Conservation (phyloP, 2,329 filamentous ascomycete genomes). For the Aspergillus awamori region DNA sequence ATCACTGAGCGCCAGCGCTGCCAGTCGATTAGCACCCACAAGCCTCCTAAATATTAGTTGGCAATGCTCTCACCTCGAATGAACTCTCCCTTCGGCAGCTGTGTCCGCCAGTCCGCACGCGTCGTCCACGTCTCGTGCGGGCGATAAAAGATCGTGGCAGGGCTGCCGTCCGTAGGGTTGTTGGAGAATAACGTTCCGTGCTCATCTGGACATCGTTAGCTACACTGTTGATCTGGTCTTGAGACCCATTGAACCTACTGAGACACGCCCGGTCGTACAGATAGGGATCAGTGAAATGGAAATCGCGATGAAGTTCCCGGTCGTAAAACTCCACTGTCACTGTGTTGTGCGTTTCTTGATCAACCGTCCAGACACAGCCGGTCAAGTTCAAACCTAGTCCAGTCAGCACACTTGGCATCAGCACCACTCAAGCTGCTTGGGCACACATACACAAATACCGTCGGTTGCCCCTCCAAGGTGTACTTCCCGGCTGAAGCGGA, state of each 20-base stretch:
- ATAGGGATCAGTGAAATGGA: constrained; percentile 96
- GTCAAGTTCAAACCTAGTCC: constrained; percentile 72
- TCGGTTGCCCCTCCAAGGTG: constrained; percentile 91
- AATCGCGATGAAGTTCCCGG: constrained; percentile 85
- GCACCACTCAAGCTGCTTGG: background rate
- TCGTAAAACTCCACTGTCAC: constrained; percentile 98
- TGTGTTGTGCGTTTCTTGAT: constrained; percentile 90
- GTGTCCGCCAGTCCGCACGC: constrained; percentile 84
- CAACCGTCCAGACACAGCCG: constrained; percentile 95
- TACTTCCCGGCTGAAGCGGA: constrained; percentile 90
- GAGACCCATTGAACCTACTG: constrained; percentile 49
- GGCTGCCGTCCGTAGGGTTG: constrained; percentile 66
- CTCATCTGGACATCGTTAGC: constrained; percentile 56
- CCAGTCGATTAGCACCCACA: background rate
- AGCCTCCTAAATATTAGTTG: background rate
- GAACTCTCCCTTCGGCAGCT: constrained; percentile 83
- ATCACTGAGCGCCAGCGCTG: constrained; percentile 84
- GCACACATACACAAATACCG: constrained; percentile 73
- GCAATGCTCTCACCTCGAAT: constrained; percentile 56
- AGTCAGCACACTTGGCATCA: constrained; percentile 29
- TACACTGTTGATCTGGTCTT: background rate
- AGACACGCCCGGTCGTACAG: constrained; percentile 95
- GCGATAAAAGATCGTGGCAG: constrained; percentile 89
- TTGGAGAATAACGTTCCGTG: constrained; percentile 85
- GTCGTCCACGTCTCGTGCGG: constrained; percentile 97